Conservation (phyloP, 2,329 filamentous ascomycete species). For the Paecilomyces formosus region DNA sequence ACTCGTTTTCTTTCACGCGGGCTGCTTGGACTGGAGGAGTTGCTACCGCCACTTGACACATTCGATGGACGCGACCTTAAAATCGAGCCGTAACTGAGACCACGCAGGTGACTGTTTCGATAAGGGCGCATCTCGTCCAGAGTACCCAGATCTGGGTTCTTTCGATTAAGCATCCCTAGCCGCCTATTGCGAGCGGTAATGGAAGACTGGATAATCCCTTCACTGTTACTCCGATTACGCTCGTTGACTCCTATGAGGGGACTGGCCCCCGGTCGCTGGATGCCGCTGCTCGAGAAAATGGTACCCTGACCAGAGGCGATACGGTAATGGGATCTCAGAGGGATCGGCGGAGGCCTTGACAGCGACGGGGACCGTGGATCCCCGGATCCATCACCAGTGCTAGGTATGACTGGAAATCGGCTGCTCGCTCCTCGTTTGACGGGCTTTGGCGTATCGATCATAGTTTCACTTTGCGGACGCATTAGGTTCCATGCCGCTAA, state of each 20-base stretch:
- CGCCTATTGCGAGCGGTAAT: slow-evolving; percentile 45
- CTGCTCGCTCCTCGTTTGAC: slow-evolving; percentile 48
- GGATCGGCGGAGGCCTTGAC: slow-evolving; percentile 66
- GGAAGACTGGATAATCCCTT: slow-evolving; percentile 47
- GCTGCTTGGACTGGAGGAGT: slow-evolving; percentile 38
- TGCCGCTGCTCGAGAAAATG: slow-evolving; percentile 32
- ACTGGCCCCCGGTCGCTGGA: slow-evolving; percentile 65
- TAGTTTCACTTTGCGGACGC: slow-evolving; percentile 53
- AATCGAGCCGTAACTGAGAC: slow-evolving; percentile 51
- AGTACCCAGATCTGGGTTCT: slow-evolving; percentile 47
- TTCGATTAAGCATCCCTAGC: slow-evolving; percentile 54
- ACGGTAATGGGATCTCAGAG: slow-evolving; percentile 72
- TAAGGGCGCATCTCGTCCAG: slow-evolving; percentile 46
- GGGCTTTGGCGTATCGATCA: slow-evolving; percentile 68
- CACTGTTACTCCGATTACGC: slow-evolving; percentile 54
- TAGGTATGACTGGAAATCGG: slow-evolving; percentile 52
- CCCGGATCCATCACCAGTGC: slow-evolving; percentile 51
- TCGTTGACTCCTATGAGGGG: slow-evolving; percentile 59
- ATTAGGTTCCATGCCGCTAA: slow-evolving; percentile 7
- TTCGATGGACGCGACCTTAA: slow-evolving; percentile 31
- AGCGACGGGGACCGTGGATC: slow-evolving; percentile 64
- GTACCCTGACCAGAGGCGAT: slow-evolving; percentile 37
- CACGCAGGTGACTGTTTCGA: slow-evolving; percentile 48
- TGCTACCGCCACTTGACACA: slow-evolving; percentile 24
- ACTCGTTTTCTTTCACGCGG: slow-evolving; percentile 34